A percentile compares a stretch with the other conserved stretches of the same genome.
phyloP scores from a whole-genome alignment of 2,329 filamentous ascomycete species.

The Phialocephala subalpina region DNA sequence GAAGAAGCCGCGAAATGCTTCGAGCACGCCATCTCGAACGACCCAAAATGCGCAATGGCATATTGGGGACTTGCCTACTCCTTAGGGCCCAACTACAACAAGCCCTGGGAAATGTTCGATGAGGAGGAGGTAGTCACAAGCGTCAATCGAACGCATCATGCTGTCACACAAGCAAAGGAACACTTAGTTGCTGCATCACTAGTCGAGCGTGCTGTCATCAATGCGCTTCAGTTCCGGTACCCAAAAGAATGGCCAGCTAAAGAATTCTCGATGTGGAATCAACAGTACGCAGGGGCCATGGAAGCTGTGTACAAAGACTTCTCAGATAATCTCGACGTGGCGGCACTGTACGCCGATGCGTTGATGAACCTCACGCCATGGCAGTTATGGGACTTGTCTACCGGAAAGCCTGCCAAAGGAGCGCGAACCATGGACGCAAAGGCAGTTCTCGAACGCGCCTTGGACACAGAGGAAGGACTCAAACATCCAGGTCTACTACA shows the following conservation, averaged over 20 bases:
- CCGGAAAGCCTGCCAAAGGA: conserved; percentile 60
- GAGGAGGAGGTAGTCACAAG: conserved; percentile 61
- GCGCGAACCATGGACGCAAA: conserved; percentile 67
- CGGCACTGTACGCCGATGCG: conserved; percentile 68
- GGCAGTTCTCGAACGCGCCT: conserved; percentile 62
- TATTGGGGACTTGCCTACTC: conserved; percentile 77
- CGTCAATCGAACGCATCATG: conserved; percentile 56
- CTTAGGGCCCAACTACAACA: conserved; percentile 80
- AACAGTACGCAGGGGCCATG: conserved; percentile 70
- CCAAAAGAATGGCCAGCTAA: conserved; percentile 58
- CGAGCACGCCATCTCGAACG: conserved; percentile 61
- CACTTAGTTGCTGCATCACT: conserved; percentile 49
- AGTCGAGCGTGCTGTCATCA: conserved; percentile 68
- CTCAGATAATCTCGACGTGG: conserved; percentile 66
- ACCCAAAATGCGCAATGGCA: conserved; percentile 66
- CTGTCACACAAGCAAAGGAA: conserved; percentile 53
- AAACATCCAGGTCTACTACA: conserved; percentile 76
- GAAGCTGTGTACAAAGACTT: conserved; percentile 58
- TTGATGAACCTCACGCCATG: conserved; percentile 73
- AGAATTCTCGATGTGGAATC: conserved; percentile 63
- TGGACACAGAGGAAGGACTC: conserved; percentile 56
- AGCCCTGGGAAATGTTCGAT: conserved; percentile 78
- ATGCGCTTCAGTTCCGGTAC: conserved; percentile 69
- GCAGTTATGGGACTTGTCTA: conserved; percentile 68
- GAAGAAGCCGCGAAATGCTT: conserved; percentile 74